A percentile compares a stretch with the other conserved stretches of the same genome.
Conservation (phyloP, 2,329 filamentous ascomycete species). For the Dactylellina parvicollis region DNA sequence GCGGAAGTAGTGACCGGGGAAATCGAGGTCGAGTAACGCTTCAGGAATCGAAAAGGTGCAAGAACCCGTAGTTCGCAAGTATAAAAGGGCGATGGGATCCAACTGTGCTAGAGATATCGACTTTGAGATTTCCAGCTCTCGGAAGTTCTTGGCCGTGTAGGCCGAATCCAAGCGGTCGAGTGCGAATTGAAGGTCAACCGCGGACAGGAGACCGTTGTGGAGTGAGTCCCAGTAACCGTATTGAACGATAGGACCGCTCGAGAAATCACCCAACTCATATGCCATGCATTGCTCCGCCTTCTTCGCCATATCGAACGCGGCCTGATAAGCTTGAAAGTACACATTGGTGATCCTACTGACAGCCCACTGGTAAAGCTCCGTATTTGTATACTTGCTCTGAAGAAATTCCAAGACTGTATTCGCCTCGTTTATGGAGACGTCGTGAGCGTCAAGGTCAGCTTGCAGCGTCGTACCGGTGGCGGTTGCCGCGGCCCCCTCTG, state of each 20-base stretch:
- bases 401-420: not conserved
- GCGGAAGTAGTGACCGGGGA: constrained; percentile 62
- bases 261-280: constrained; percentile 55
- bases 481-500: not conserved
- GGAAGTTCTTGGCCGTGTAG: constrained; percentile 53
- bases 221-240: constrained; percentile 59
- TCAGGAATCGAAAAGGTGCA: constrained; percentile 59
- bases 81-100: constrained; percentile 57
- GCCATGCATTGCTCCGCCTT: constrained; percentile 57
- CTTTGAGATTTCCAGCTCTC: constrained; percentile 60
- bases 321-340: not conserved
- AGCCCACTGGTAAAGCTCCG: constrained; percentile 59
- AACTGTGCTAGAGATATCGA: constrained; percentile 58
- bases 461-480: not conserved
- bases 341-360: constrained; percentile 9
- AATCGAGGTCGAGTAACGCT: constrained; percentile 61
- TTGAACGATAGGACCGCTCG: not conserved
- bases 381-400: constrained; percentile 59
- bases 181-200: constrained; percentile 56
- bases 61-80: constrained; percentile 55
- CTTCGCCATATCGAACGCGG: constrained; percentile 57
- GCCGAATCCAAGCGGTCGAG: constrained; percentile 58
- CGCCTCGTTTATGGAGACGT: not conserved
- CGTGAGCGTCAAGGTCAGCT: not conserved
- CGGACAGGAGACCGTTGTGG: constrained; percentile 60